A percentile compares a stretch with the other conserved stretches of the same genome.
phyloP scores from a whole-genome alignment of 208 protist genomes.

The Trypanosoma cruzi region DNA sequence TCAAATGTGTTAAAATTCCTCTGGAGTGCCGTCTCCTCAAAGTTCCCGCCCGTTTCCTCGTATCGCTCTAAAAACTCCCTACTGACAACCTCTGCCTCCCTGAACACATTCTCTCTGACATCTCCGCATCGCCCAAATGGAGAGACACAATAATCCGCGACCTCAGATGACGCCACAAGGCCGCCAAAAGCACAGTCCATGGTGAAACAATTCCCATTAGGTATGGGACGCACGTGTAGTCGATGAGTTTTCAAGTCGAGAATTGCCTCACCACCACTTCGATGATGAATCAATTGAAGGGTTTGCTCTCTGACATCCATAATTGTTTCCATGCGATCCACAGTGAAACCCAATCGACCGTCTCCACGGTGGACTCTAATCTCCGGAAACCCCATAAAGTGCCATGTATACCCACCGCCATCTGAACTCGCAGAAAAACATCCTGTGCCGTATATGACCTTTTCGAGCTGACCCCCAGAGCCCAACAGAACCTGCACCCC shows the following conservation, averaged over 20 bases:
- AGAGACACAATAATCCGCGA: conserved; percentile 60
- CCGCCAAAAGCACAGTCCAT: conserved; percentile 84
- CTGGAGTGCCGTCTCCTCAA: conserved; percentile 33
- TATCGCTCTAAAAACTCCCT: conserved; percentile 42
- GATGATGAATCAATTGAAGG: conserved; percentile 8
- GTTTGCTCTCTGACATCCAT: conserved; percentile 16
- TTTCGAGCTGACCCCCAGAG: neutral
- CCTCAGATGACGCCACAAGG: conserved; percentile 16
- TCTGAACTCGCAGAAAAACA: conserved; percentile 6
- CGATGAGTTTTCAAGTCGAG: conserved; percentile 31
- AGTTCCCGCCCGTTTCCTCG: conserved; percentile 30
- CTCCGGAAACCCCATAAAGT: conserved; percentile 17
- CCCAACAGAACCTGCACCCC: conserved; percentile 10
- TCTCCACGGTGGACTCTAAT: conserved; percentile 1
- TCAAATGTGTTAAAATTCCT: neutral
- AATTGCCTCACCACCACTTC: conserved; percentile 24
- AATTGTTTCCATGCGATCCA: conserved; percentile 17
- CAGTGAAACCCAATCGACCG: conserved; percentile 7
- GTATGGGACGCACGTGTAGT: conserved; percentile 26
- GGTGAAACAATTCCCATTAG: conserved; percentile 28
- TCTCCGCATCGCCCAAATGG: conserved; percentile 68
- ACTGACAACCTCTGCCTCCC: conserved; percentile 31
- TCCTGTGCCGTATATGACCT: conserved; percentile 6
- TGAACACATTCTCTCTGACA: conserved; percentile 34
- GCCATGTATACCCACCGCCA: conserved; percentile 8